Conservation (phyloP, 345 rosid genomes). For the Gynandropsis gynandra region DNA sequence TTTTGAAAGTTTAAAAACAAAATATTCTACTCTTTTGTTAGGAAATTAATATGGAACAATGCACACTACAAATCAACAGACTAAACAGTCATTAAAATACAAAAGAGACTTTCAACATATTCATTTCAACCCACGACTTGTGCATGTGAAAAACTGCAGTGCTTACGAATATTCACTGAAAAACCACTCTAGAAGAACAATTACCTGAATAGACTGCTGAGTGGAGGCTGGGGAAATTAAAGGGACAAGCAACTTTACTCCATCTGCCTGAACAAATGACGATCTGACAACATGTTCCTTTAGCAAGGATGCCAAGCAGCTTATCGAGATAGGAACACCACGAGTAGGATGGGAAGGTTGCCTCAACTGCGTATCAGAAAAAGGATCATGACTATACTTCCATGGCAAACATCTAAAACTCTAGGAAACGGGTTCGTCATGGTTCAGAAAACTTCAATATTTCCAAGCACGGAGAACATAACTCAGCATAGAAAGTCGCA, state of each 20-base stretch:
- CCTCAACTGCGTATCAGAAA: constrained; percentile 52
- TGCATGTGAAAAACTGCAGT: constrained; percentile 4
- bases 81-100: constrained; percentile 6
- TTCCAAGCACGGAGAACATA: too few relatives aligned
- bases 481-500: too few relatives aligned
- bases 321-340: constrained; percentile 67
- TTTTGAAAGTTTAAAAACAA: constrained; percentile 8
- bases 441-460: too few relatives aligned
- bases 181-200: constrained; percentile 2
- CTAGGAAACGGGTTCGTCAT: neutral
- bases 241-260: constrained; percentile 83
- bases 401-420: constrained; percentile 6
- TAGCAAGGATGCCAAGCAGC: constrained; percentile 64
- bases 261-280: constrained; percentile 82
- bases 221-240: constrained; percentile 90
- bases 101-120: neutral
- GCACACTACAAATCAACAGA: constrained; percentile 3
- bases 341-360: constrained; percentile 85
- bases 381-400: constrained; percentile 18
- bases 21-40: too few relatives aligned
- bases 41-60: neutral
- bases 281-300: constrained; percentile 89
- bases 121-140: neutral
- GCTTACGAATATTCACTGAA: constrained; percentile 6
- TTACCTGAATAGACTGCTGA: constrained; percentile 95